Evolutionary conservation across 371 early-diverging fungal species (phyloP).

Genomic region (Mucor piriformis): DNA sequence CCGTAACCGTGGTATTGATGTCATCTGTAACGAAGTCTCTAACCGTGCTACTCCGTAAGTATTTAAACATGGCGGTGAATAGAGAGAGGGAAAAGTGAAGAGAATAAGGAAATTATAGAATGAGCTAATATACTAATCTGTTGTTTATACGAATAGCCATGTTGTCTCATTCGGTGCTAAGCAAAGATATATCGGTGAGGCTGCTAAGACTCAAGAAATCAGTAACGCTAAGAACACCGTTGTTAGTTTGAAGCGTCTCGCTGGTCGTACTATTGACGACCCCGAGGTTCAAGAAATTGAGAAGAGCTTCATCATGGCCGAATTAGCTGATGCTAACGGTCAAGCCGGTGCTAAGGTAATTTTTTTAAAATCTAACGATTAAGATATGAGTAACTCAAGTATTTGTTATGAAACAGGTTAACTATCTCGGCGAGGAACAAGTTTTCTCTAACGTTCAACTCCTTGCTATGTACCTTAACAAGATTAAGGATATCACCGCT

Average conservation of each 20-base stretch:
- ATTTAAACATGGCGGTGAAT: background rate
- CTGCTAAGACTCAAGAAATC: conserved; percentile 94
- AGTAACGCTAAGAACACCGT: conserved; percentile 97
- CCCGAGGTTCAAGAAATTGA: conserved; percentile 87
- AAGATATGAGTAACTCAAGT: background rate
- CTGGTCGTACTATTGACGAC: conserved; percentile 92
- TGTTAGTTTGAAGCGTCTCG: conserved; percentile 91
- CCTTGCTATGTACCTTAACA: conserved; percentile 91
- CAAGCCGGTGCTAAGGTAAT: conserved; percentile 83
- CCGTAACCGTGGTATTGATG: conserved; percentile 97
- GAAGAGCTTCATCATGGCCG: conserved; percentile 78
- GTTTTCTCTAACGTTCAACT: conserved; percentile 90
- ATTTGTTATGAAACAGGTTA: conserved; percentile 48
- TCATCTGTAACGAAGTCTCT: conserved; percentile 95
- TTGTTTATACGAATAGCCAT: conserved; percentile 51
- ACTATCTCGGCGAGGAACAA: conserved; percentile 76
- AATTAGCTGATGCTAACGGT: conserved; percentile 81
- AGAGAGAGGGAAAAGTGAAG: background rate
- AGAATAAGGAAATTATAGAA: background rate
- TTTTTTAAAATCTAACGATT: background rate
- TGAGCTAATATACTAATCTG: background rate
- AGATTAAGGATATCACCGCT: conserved; percentile 89
- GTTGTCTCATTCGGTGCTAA: conserved; percentile 93
- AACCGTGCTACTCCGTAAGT: conserved; percentile 96
- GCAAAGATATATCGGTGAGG: conserved; percentile 95